Evolutionary conservation across 148 eudicot genomes (phyloP).

Genomic region (Vaccinium myrtillus): DNA sequence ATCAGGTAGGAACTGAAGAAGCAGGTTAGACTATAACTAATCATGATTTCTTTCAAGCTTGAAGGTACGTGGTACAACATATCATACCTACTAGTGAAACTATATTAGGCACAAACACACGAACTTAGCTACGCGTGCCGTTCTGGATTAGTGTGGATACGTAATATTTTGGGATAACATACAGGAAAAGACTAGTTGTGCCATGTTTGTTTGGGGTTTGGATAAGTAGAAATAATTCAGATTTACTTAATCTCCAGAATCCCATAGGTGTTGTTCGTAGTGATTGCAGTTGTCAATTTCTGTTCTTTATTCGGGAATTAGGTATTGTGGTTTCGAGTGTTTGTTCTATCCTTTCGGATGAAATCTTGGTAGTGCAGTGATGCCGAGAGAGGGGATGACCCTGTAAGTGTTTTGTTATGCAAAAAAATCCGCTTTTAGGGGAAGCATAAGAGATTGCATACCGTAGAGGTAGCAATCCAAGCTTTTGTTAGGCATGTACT

Average conservation of each 20-base stretch:
- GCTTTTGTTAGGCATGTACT: background rate
- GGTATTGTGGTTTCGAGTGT: background rate
- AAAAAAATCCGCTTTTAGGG: background rate
- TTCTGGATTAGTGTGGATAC: no score
- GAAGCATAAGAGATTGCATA: background rate
- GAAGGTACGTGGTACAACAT: background rate
- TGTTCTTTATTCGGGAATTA: no score
- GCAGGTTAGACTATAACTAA: background rate
- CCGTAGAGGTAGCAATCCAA: constrained; percentile 40
- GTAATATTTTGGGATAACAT: no score
- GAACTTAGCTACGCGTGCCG: no score
- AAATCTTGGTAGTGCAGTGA: background rate
- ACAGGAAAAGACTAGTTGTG: no score
- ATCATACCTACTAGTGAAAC: background rate
- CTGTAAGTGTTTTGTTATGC: background rate
- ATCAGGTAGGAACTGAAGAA: background rate
- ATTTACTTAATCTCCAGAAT: no score
- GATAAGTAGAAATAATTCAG: no score
- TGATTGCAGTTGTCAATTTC: no score
- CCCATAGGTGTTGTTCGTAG: background rate
- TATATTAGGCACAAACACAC: background rate
- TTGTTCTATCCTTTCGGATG: background rate
- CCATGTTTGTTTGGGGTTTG: no score
- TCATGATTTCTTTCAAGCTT: background rate
- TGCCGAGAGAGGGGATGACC: background rate